These are phyloP conservation scores for Carpinus viminea DNA, from an alignment of 306 rosid species.

Conservation along the genomic window DNA sequence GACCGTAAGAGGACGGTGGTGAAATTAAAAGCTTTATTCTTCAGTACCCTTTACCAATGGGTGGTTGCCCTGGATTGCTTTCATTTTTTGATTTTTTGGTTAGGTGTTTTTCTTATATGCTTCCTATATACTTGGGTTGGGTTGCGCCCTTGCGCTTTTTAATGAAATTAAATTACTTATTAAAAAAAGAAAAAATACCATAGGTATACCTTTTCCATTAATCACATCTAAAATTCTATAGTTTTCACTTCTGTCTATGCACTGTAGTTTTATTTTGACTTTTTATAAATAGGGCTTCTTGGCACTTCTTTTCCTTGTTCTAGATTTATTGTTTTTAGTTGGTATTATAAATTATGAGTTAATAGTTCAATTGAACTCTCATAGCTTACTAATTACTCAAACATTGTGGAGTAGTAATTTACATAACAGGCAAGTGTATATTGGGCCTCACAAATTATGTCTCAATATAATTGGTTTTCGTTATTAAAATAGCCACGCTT, in stretches of 20 bases:
- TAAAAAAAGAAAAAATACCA: too few species aligned
- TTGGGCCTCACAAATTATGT: background rate
- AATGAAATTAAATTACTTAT: too few species aligned
- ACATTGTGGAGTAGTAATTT: background rate
- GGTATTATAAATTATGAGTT: background rate
- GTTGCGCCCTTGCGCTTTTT: too few species aligned
- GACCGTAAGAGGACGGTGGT: too few species aligned
- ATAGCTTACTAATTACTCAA: background rate
- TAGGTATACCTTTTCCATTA: too few species aligned
- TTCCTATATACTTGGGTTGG: too few species aligned
- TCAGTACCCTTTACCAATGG: too few species aligned
- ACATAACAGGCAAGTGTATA: background rate
- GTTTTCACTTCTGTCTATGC: background rate
- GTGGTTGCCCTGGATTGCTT: too few species aligned
- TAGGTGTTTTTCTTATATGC: too few species aligned
- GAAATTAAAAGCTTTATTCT: too few species aligned
- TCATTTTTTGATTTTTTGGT: too few species aligned
- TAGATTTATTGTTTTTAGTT: background rate
- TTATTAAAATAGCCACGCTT: background rate
- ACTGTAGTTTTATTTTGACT: background rate
- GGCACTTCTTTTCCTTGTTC: background rate
- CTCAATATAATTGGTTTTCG: background rate
- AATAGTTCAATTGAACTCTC: background rate
- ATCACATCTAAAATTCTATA: background rate
- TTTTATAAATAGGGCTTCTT: background rate